These are phyloP conservation scores for Kwoniella botswanensis DNA, from an alignment of 768 basidiomycete genomes.

Conservation along the genomic window DNA sequence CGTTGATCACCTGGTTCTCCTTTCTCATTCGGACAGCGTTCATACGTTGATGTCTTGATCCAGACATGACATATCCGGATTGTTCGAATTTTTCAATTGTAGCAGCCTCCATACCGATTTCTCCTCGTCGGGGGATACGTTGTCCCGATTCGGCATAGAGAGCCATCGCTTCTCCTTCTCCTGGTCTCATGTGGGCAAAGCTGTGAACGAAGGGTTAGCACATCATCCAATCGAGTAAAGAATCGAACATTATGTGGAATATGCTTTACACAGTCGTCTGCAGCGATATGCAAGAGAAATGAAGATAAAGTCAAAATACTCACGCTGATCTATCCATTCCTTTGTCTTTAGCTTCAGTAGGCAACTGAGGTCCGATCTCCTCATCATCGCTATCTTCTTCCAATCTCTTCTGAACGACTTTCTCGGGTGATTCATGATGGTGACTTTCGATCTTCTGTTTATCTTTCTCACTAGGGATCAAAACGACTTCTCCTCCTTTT, in stretches of 20 bases:
- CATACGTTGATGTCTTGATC: constrained; percentile 92
- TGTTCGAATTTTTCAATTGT: constrained; percentile 86
- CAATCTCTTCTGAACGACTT: constrained; percentile 40
- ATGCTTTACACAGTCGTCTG: neutral
- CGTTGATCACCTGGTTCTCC: constrained; percentile 99
- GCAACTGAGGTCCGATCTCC: constrained; percentile 81
- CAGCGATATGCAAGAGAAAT: neutral
- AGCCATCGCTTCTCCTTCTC: constrained; percentile 98
- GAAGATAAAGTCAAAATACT: constrained; percentile 21
- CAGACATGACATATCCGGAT: constrained; percentile 98
- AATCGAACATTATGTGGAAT: too few species aligned
- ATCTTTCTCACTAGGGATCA: constrained; percentile 21
- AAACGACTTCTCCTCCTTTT: constrained; percentile 37
- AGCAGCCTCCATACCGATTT: constrained; percentile 88
- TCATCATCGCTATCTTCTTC: constrained; percentile 67
- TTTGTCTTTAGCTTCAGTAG: constrained; percentile 61
- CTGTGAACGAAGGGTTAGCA: constrained; percentile 28
- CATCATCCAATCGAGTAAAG: too few species aligned
- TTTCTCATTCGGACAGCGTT: constrained; percentile 98
- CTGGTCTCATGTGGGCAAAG: constrained; percentile 88
- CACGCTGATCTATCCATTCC: constrained; percentile 67
- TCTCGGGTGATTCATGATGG: constrained; percentile 26
- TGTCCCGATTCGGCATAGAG: constrained; percentile 84
- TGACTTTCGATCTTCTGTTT: constrained; percentile 23
- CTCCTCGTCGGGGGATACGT: constrained; percentile 97